A percentile compares a stretch with the other conserved stretches of the same genome.
Evolutionary conservation across 2,329 filamentous ascomycete genomes (phyloP).

Genomic region (Microcyclospora pomicola): DNA sequence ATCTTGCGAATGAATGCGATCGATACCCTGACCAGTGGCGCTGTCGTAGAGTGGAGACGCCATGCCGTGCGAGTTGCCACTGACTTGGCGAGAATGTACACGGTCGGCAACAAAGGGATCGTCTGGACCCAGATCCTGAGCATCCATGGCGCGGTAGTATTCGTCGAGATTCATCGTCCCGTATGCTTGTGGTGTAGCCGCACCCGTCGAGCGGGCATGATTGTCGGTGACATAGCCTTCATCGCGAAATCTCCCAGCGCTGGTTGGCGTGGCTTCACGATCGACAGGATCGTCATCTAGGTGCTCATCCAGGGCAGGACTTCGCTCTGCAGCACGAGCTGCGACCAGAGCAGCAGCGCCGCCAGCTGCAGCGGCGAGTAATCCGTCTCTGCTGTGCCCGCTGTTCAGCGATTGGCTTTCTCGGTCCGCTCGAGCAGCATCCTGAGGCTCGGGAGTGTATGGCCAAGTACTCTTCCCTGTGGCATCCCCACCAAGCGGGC

Average conservation of each 20-base stretch:
- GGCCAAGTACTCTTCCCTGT: conserved; percentile 34
- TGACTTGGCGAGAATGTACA: conserved; percentile 53
- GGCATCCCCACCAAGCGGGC: conserved; percentile 49
- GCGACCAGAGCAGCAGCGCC: conserved; percentile 15
- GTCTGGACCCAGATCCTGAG: conserved; percentile 24
- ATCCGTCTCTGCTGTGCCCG: conserved; percentile 6
- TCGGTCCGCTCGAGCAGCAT: neutral
- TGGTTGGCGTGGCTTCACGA: conserved; percentile 29
- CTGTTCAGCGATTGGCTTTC: conserved; percentile 8
- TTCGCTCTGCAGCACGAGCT: conserved; percentile 22
- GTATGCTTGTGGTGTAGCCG: conserved; percentile 28
- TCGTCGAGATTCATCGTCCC: conserved; percentile 46
- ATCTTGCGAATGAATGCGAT: conserved; percentile 88
- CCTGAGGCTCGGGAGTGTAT: conserved; percentile 18
- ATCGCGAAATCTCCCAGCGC: conserved; percentile 51
- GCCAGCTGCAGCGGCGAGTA: conserved; percentile 14
- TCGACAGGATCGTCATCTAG: conserved; percentile 18
- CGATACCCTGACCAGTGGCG: conserved; percentile 72
- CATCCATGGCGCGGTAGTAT: conserved; percentile 37
- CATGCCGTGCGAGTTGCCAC: conserved; percentile 86
- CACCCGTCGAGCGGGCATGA: conserved; percentile 35
- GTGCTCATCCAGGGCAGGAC: conserved; percentile 21
- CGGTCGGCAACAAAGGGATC: conserved; percentile 50
- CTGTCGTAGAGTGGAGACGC: conserved; percentile 80
- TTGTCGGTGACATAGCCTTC: conserved; percentile 84